Evolutionary conservation across 352 stramenopile species (phyloP), one percentile per base, ranked within the genome.

Genomic region (Phytophthora pistaciae): DNA sequence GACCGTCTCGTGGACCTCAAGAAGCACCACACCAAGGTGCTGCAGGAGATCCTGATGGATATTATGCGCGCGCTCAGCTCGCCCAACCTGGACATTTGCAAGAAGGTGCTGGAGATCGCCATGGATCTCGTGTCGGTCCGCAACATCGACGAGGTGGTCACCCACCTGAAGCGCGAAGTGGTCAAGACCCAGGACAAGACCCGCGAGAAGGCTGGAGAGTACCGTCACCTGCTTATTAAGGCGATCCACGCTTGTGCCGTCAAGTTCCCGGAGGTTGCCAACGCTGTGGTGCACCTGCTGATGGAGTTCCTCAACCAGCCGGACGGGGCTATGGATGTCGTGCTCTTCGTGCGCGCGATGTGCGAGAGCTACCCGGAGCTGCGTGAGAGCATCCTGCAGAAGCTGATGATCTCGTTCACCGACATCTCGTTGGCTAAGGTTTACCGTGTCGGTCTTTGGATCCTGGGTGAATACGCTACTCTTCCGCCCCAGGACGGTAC

Each of bases 31-130:
- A 93, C 90, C 25, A 99, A 99, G 86, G 91, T 99, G 67, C 72
- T 99, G 36, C 97, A 99, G 81, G 98, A 99, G 73, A 92, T 99
- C 38, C 82, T 99, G 58, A 99, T 99, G 97, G 98, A 99, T 75
- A 99, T 99, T 62, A 91, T 99, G 75, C 90, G 98, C 44, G 98
- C 96, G 31, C 82, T 99, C 8, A 91, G 87, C 38, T 99, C 95
- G 56, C 98, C 98, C 25, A 99, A 98, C 74, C 89, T 99, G 9
- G 97, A 99, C 75, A 99, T 99, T 72, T 99, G 98, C 76, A 97
- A 99, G 70, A 99, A 99, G 82, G 97, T 99, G 27, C 79, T 99
- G 13, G 91, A 99, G 70, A 98, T 99, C 46, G 96, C 96, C 57
- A 99, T 99, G 92, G 96, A 99, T 48, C 84, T 99, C 20, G 96